phyloP scores from a whole-genome alignment of 1,284 basidiomycete species.

The Cystobasidium pallidum region DNA sequence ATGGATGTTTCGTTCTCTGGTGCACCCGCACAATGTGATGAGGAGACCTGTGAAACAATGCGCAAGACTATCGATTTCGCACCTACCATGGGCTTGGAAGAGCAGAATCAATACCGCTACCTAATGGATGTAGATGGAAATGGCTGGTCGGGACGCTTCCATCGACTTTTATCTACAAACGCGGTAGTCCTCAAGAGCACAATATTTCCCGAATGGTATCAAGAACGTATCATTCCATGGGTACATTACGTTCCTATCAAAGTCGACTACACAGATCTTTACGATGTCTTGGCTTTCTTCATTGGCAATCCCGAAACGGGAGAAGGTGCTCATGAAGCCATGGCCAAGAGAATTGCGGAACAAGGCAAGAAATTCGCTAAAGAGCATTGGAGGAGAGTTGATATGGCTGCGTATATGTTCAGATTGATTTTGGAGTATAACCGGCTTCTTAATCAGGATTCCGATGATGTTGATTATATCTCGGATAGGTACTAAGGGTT shows the following conservation, averaged over 20 bases:
- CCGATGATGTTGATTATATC: constrained; percentile 33
- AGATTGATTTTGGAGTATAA: constrained; percentile 48
- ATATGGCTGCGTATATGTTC: constrained; percentile 52
- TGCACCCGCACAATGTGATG: constrained; percentile 53
- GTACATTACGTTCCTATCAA: constrained; percentile 57
- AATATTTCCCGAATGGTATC: constrained; percentile 65
- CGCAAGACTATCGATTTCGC: constrained; percentile 47
- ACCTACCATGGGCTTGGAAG: constrained; percentile 52
- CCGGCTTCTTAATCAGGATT: constrained; percentile 34
- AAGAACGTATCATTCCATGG: constrained; percentile 51
- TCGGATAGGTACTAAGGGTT: constrained; percentile 18
- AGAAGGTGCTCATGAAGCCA: constrained; percentile 57
- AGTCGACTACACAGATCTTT: constrained; percentile 61
- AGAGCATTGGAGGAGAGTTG: constrained; percentile 59
- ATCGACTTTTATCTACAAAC: constrained; percentile 65
- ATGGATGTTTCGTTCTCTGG: constrained; percentile 54
- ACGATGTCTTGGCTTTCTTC: constrained; percentile 61
- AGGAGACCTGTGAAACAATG: constrained; percentile 52
- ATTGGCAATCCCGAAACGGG: constrained; percentile 57
- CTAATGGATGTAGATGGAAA: constrained; percentile 61
- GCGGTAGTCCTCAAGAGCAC: constrained; percentile 68
- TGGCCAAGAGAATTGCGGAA: constrained; percentile 59
- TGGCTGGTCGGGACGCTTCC: constrained; percentile 57
- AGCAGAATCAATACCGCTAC: constrained; percentile 57
- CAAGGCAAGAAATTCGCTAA: constrained; percentile 58